Percentiles rank a stretch among this genome's conserved stretches.
Conservation (phyloP, 352 stramenopile genomes). For the Pythium vanterpoolii region DNA sequence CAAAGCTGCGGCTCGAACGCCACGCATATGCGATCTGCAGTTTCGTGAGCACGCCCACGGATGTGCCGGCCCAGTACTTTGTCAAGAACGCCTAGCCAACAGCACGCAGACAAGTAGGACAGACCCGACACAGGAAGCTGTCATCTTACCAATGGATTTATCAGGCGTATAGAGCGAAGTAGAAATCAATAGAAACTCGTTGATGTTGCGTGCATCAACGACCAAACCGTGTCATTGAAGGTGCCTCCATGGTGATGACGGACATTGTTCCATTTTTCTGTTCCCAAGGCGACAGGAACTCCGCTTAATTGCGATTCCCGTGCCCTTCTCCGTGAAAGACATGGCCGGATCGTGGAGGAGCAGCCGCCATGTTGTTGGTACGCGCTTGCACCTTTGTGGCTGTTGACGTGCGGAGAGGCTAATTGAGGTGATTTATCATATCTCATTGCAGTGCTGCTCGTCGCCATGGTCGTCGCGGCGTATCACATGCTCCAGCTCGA, state of each 20-base stretch:
- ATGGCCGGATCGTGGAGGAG: constrained; percentile 1
- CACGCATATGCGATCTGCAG: constrained; percentile 52
- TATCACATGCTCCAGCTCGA: constrained; percentile 63
- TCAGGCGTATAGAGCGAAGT: constrained; percentile 7
- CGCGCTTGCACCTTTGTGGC: not conserved
- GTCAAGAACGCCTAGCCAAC: constrained; percentile 18
- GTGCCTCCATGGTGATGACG: not conserved
- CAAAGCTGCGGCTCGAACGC: constrained; percentile 57
- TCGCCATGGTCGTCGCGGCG: constrained; percentile 53
- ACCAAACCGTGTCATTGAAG: not conserved
- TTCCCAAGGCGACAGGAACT: not conserved
- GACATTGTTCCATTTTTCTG: not conserved
- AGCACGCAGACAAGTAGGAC: not conserved
- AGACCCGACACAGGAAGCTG: not conserved
- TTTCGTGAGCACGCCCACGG: constrained; percentile 34
- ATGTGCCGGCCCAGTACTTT: constrained; percentile 12
- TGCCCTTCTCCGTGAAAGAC: not conserved
- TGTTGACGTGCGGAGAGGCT: not conserved
- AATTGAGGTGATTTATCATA: not conserved
- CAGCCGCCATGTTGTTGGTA: constrained; percentile 14
- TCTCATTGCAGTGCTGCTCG: constrained; percentile 38
- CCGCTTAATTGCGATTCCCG: constrained; percentile 16
- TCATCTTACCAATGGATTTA: not conserved
- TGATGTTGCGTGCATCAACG: not conserved
- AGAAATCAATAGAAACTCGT: not conserved